Evolutionary conservation across 2,329 filamentous ascomycete species (phyloP).

Genomic region (Fusarium newnesense): DNA sequence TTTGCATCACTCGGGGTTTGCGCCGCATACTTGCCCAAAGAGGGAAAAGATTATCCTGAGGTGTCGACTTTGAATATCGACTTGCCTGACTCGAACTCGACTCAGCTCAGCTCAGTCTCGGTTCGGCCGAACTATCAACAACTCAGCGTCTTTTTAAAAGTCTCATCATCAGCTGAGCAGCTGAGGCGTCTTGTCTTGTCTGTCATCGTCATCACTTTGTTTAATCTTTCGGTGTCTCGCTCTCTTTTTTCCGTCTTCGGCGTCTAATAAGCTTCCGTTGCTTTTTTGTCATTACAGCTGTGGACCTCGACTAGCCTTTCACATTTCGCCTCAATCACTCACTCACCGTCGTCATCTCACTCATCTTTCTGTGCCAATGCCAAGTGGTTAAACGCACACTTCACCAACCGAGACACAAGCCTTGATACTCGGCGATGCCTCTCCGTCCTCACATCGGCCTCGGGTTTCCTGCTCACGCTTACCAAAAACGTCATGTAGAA

Average conservation of each 20-base stretch:
- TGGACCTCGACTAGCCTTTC: slow-evolving; percentile 1
- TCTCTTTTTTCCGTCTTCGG: background rate
- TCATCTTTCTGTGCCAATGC: slow-evolving; percentile 23
- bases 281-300: slow-evolving; percentile 9
- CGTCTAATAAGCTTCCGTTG: background rate
- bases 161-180: background rate
- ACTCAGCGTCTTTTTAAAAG: background rate
- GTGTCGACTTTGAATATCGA: slow-evolving; percentile 28
- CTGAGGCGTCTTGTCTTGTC: slow-evolving; percentile 12
- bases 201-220: slow-evolving; percentile 7
- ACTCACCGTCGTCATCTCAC: background rate
- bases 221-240: background rate
- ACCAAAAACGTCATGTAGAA: slow-evolving; percentile 57
- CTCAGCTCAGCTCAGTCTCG: background rate
- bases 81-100: slow-evolving; percentile 17
- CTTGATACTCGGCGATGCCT: slow-evolving; percentile 45
- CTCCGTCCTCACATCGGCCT: slow-evolving; percentile 48
- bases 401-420: background rate
- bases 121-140: slow-evolving; percentile 6
- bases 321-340: background rate
- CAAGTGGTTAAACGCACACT: slow-evolving; percentile 32
- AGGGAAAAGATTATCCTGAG: slow-evolving; percentile 33
- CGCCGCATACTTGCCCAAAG: slow-evolving; percentile 18
- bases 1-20: slow-evolving; percentile 3
- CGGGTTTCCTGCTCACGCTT: slow-evolving; percentile 43